Conservation (phyloP, 441 rosid genomes). For the Rhodomyrtus psidioides region DNA sequence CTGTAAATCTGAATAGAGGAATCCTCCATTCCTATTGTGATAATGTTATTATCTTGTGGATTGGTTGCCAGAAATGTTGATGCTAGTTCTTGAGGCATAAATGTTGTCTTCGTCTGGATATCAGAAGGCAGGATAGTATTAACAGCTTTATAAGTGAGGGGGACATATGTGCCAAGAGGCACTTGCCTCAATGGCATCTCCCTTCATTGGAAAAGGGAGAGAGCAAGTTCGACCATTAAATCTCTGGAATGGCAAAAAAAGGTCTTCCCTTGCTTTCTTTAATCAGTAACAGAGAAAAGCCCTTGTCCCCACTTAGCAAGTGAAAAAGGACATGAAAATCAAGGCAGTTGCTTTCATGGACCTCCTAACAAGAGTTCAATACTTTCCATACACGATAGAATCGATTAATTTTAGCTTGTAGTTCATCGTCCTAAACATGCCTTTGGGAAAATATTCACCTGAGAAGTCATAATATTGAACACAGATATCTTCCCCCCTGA, state of each 20-base stretch:
- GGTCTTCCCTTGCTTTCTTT: not conserved
- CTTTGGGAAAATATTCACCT: slow-evolving; percentile 22
- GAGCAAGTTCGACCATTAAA: not conserved
- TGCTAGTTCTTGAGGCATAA: slow-evolving; percentile 32
- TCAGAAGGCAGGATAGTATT: not conserved
- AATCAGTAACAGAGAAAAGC: not conserved
- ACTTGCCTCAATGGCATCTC: not conserved
- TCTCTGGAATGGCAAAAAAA: not conserved
- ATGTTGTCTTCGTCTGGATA: slow-evolving; percentile 57
- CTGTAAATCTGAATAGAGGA: slow-evolving; percentile 57
- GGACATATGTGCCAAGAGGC: not conserved
- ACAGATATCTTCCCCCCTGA: slow-evolving; percentile 62
- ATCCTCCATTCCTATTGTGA: slow-evolving; percentile 77
- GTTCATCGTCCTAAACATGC: not conserved
- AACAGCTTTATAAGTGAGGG: not conserved
- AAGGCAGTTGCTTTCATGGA: not conserved
- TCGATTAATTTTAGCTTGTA: not conserved
- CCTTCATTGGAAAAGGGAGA: not conserved
- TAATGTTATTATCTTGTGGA: slow-evolving; percentile 39
- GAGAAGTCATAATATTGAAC: slow-evolving; percentile 58
- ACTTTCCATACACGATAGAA: not conserved
- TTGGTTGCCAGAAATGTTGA: too few relatives aligned
- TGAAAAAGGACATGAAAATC: too few relatives aligned
- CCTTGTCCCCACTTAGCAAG: too few relatives aligned
- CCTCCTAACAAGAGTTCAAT: not conserved